Conservation (phyloP, 352 stramenopile species). For the Elongisporangium prolatum region DNA sequence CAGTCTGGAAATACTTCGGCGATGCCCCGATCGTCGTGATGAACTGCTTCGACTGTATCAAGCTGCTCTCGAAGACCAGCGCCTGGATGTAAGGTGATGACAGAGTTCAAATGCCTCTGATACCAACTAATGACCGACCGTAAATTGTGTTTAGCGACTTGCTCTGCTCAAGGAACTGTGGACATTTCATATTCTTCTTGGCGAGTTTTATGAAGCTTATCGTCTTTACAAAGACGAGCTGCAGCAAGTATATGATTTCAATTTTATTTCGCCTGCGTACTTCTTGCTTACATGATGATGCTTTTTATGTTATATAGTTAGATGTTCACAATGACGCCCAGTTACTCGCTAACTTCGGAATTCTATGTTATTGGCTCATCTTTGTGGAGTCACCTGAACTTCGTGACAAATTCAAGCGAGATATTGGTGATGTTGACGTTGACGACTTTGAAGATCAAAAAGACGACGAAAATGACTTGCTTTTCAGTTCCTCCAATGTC, state of each 20-base stretch:
- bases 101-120: too few species aligned
- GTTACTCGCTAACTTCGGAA: slow-evolving; percentile 64
- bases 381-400: slow-evolving; percentile 73
- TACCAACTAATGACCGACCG: background rate
- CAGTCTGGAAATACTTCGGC: slow-evolving; percentile 72
- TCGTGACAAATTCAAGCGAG: slow-evolving; percentile 36
- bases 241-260: slow-evolving; percentile 26
- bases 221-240: slow-evolving; percentile 75
- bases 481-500: background rate
- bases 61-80: slow-evolving; percentile 28
- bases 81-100: slow-evolving; percentile 40
- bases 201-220: slow-evolving; percentile 80
- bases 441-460: slow-evolving; percentile 23
- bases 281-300: background rate
- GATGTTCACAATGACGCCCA: slow-evolving; percentile 52
- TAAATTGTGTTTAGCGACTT: slow-evolving; percentile 13
- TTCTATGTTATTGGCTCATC: slow-evolving; percentile 82
- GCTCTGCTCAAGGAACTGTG: slow-evolving; percentile 72
- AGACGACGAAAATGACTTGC: slow-evolving; percentile 5
- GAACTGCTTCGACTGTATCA: slow-evolving; percentile 59
- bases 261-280: slow-evolving; percentile 1
- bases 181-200: slow-evolving; percentile 58
- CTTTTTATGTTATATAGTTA: slow-evolving; percentile 14
- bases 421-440: slow-evolving; percentile 14
- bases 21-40: slow-evolving; percentile 40